Evolutionary conservation across 176 grass and related monocot genomes (phyloP).

Genomic region (Oryza rufipogon): DNA sequence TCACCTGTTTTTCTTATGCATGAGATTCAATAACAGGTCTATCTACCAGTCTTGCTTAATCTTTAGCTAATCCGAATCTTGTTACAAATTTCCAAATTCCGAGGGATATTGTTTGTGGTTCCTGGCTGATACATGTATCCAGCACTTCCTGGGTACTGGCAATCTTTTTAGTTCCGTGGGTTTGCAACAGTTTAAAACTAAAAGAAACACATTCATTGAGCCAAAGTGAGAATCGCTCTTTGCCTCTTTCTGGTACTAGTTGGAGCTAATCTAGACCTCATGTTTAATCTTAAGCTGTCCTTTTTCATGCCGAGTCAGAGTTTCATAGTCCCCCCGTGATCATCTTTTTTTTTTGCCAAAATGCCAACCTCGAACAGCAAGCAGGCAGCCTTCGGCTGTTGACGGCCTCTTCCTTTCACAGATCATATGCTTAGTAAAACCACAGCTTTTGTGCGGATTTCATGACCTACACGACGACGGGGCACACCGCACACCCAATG

Average conservation of each 20-base stretch:
- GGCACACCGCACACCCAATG: constrained; percentile 16
- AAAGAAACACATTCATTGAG: not conserved
- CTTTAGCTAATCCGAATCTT: not conserved
- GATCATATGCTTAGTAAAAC: constrained; percentile 21
- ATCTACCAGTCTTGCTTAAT: not conserved
- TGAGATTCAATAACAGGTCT: not conserved
- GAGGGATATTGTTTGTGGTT: not conserved
- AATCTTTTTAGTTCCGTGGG: not conserved
- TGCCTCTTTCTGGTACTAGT: not conserved
- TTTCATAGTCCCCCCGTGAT: constrained; percentile 36
- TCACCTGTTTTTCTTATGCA: not conserved
- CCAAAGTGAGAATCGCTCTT: not conserved
- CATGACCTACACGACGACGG: not conserved
- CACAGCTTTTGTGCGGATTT: constrained; percentile 25
- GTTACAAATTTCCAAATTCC: not conserved
- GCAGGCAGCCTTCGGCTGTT: not conserved
- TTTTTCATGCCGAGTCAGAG: not conserved
- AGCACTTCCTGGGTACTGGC: no score
- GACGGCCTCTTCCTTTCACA: constrained; percentile 30
- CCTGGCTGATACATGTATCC: not conserved
- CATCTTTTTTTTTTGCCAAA: not conserved
- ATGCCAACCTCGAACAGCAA: constrained; percentile 26
- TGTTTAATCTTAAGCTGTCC: not conserved
- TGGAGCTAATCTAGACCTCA: not conserved
- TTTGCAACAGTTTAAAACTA: constrained; percentile 2